Percentiles rank a stretch among this genome's conserved stretches.
phyloP scores from a whole-genome alignment of 163 green algal genomes.

The Scenedesmus sp. region DNA sequence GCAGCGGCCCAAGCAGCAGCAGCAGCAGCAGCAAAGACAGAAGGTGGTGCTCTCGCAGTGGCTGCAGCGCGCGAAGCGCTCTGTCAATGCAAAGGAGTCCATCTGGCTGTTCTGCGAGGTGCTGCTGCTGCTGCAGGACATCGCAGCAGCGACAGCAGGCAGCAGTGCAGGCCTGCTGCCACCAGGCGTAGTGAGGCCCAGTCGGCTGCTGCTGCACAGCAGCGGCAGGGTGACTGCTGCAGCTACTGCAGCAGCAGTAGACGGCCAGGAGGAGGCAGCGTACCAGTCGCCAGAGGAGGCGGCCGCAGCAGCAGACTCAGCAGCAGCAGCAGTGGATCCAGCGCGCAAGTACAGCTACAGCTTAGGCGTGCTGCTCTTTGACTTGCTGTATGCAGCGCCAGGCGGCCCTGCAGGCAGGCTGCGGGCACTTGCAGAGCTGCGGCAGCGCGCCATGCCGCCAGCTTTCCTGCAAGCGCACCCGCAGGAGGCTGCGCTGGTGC shows the following conservation, averaged over 20 bases:
- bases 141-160: constrained; percentile 24
- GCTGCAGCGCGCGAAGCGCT: constrained; percentile 53
- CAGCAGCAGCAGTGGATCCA: constrained; percentile 1
- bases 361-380: constrained; percentile 86
- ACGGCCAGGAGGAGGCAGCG: constrained; percentile 16
- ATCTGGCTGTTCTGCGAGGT: constrained; percentile 70
- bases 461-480: constrained; percentile 65
- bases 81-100: constrained; percentile 57
- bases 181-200: constrained; percentile 44
- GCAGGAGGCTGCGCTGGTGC: constrained; percentile 75
- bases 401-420: not conserved
- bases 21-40: constrained; percentile 36
- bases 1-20: constrained; percentile 37
- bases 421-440: constrained; percentile 65
- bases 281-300: constrained; percentile 26
- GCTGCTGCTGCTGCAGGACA: constrained; percentile 58
- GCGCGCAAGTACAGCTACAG: constrained; percentile 58
- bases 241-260: constrained; percentile 17
- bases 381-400: constrained; percentile 68
- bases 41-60: constrained; percentile 54
- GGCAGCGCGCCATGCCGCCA: constrained; percentile 72
- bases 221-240: constrained; percentile 19
- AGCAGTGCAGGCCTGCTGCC: not conserved
- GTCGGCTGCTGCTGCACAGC: constrained; percentile 36
- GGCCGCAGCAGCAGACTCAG: not conserved